A percentile compares a stretch with the other conserved stretches of the same genome.
Evolutionary conservation across 805 yeast species (phyloP).

Genomic region (Millerozyma acaciae): DNA sequence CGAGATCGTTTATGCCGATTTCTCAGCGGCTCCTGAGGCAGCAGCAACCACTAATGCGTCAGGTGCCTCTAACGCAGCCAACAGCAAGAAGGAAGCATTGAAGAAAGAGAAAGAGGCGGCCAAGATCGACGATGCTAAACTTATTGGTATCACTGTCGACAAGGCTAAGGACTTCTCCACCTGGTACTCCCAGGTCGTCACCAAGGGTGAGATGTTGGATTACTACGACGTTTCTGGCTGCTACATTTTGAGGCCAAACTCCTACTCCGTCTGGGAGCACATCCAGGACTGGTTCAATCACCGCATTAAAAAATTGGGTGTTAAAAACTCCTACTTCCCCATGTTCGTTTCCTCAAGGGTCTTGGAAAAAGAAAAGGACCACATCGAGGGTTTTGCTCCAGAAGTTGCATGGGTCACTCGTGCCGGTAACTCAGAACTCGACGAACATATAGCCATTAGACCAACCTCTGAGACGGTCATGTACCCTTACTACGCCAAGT

Average conservation of each 20-base stretch:
- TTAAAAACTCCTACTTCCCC: slow-evolving; percentile 94
- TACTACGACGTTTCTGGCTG: slow-evolving; percentile 99
- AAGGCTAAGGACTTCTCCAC: slow-evolving; percentile 89
- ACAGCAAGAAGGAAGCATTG: slow-evolving; percentile 24
- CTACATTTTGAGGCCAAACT: slow-evolving; percentile 94
- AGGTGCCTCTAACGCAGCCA: slow-evolving; percentile 22
- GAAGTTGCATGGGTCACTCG: slow-evolving; percentile 99
- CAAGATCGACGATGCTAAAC: slow-evolving; percentile 75
- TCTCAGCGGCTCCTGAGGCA: slow-evolving; percentile 39
- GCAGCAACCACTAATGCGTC: too few relatives aligned
- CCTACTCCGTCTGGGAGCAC: slow-evolving; percentile 90
- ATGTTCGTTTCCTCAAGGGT: slow-evolving; percentile 95
- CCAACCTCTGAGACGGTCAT: slow-evolving; percentile 99
- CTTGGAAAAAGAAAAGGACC: slow-evolving; percentile 96
- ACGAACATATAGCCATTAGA: slow-evolving; percentile 98
- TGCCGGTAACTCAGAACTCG: slow-evolving; percentile 92
- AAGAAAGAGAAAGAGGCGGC: slow-evolving; percentile 45
- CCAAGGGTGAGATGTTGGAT: slow-evolving; percentile 97
- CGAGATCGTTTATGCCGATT: slow-evolving; percentile 53
- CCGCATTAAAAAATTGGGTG: slow-evolving; percentile 82
- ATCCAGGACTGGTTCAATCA: slow-evolving; percentile 85
- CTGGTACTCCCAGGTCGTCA: slow-evolving; percentile 95
- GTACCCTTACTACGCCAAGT: slow-evolving; percentile 98
- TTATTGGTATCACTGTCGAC: slow-evolving; percentile 94
- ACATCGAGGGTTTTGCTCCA: slow-evolving; percentile 98